phyloP scores from a whole-genome alignment of 2,329 filamentous ascomycete genomes.

The Venturia nashicola region DNA sequence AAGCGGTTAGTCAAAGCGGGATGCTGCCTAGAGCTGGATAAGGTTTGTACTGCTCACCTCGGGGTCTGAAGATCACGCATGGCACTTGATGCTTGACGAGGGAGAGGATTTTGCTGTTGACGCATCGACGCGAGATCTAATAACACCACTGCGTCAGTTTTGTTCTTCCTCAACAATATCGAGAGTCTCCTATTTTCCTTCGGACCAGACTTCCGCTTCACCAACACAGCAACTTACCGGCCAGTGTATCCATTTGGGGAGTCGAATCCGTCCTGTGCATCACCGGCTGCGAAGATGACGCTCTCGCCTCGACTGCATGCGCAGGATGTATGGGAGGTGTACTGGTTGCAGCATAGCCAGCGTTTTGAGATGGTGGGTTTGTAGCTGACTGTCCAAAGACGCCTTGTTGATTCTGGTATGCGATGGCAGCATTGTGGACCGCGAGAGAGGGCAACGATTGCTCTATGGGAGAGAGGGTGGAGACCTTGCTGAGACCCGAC shows the following conservation, averaged over 20 bases:
- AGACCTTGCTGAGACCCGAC: conserved; percentile 32
- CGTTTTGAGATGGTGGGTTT: conserved; percentile 8
- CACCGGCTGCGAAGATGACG: conserved; percentile 15
- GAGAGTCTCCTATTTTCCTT: neutral
- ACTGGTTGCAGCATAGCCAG: neutral
- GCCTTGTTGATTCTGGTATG: conserved; percentile 13
- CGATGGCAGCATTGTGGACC: conserved; percentile 10
- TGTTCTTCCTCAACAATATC: neutral
- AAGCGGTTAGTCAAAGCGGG: neutral
- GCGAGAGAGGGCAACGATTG: conserved; percentile 10
- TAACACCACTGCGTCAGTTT: neutral
- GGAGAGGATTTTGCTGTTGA: conserved; percentile 22
- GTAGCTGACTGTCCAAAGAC: conserved; percentile 1
- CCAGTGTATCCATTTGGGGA: conserved; percentile 35
- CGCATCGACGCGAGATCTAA: conserved; percentile 36
- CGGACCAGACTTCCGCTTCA: neutral
- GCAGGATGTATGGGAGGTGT: conserved; percentile 14
- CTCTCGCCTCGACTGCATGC: neutral
- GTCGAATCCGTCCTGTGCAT: conserved; percentile 30
- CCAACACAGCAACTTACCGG: conserved; percentile 21
- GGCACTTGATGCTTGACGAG: conserved; percentile 6
- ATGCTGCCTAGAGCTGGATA: neutral
- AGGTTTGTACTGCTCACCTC: neutral
- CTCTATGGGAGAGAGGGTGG: conserved; percentile 20
- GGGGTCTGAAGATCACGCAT: neutral